Base-by-base conservation (phyloP, 495 filamentous ascomycete genomes). In the Penicillium simplicissimum region DNA sequence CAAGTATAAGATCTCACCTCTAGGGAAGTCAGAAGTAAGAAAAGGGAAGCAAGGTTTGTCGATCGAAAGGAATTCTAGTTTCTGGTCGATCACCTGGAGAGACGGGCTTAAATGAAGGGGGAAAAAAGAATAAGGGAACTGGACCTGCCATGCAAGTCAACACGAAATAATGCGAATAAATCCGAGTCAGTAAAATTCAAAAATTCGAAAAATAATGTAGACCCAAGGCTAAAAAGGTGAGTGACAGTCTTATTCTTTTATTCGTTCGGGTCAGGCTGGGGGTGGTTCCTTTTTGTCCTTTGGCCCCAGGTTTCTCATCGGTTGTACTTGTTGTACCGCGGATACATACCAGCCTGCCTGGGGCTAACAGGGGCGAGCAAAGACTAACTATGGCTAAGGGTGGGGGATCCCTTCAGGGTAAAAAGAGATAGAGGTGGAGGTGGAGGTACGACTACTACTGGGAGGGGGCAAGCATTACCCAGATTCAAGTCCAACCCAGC, bases 311-410 rank as follows among this genome's bases (percentile, higher is more conserved):
- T 31, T 31, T 31, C 62, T 59, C 23, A 25, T 25, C 23, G 3
- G 25, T 25, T 37, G 52, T 59, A 51, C 62, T 59, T 52, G 62
- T 54, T 58, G 63, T 71, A 71, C 65, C 65, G 65, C 67, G 61
- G 68, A 69, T 71, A 71, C 66, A 60, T 42, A 69, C 67, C 64
- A 63, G 59, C 53, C 61, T 61, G 52, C 34, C 58, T 48, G 58
- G 56, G 47, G 59, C 59, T 65, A 67, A 62, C 62, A 68, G 66
- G 61, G 60, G 60, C 38, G 58, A 47, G 33, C 23, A 55, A 37
- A 23, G 11, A 6, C 13, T 49, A 49, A 28, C 11, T 49, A 31
- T 49, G 21, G 45, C 13, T 23, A 14, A 11, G 21, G 43, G 49
- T 17, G 15, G 51, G 34, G 33, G 33, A 55, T 53, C 67, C 63